These are phyloP conservation scores for Thuja plicata DNA, from an alignment of 83 land plant genomes.

Conservation along the genomic window DNA sequence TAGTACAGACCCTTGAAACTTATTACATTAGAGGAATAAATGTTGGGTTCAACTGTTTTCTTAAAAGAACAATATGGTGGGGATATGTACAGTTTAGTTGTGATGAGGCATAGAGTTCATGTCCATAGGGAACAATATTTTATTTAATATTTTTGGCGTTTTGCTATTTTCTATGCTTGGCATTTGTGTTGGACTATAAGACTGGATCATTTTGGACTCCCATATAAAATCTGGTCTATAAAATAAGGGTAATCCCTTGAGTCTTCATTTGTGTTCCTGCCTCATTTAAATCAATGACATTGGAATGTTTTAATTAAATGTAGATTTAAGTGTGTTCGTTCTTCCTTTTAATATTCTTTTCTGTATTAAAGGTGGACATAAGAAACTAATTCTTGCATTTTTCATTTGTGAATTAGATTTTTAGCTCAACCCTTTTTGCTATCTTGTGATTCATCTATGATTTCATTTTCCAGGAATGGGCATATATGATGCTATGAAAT, in stretches of 20 bases:
- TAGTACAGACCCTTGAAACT: not conserved
- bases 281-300: not conserved
- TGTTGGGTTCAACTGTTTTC: not conserved
- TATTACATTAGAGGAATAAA: not conserved
- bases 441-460: not conserved
- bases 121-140: not conserved
- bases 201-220: not conserved
- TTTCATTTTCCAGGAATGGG: constrained; percentile 75
- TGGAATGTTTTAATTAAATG: not conserved
- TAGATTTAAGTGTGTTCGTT: not conserved
- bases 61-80: not conserved
- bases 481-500: constrained; percentile 97
- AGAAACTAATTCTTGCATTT: not conserved
- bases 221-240: not conserved
- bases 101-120: not conserved
- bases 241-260: not conserved
- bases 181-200: not conserved
- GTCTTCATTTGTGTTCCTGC: not conserved
- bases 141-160: not conserved
- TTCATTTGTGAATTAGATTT: not conserved
- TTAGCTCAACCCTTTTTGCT: not conserved
- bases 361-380: not conserved
- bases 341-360: not conserved
- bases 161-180: not conserved
- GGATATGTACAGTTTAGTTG: not conserved